A percentile compares a stretch with the other conserved stretches of the same genome.
phyloP scores from a whole-genome alignment of 768 basidiomycete genomes.

The Solioccasus polychromus region DNA sequence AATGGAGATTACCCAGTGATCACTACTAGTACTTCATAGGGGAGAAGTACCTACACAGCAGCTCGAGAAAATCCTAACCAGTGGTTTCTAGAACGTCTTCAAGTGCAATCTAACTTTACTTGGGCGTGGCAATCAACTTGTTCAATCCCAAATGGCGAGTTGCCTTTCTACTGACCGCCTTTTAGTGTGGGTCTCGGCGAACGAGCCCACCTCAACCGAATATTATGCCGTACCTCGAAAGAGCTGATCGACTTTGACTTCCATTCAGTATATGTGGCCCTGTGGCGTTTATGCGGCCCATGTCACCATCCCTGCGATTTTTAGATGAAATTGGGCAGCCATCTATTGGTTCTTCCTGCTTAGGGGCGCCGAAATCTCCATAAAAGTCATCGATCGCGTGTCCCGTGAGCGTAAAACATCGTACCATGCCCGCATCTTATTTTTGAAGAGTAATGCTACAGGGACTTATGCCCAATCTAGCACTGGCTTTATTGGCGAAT shows the following conservation, averaged over 20 bases:
- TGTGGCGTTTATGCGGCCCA: conserved; percentile 28
- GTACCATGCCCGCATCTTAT: not conserved
- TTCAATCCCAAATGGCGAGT: not conserved
- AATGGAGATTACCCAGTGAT: too few species aligned
- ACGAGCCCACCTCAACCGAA: too few species aligned
- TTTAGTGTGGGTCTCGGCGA: not conserved
- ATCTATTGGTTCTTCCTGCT: not conserved
- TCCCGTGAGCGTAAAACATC: not conserved
- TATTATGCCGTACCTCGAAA: not conserved
- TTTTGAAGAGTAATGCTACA: not conserved
- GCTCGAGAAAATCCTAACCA: too few species aligned
- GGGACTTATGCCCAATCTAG: conserved; percentile 1
- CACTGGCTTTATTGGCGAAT: conserved; percentile 10
- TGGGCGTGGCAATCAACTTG: too few species aligned
- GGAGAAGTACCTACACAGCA: too few species aligned
- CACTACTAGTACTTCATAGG: too few species aligned
- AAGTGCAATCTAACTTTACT: too few species aligned
- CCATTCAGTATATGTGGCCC: conserved; percentile 1
- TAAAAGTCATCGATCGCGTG: not conserved
- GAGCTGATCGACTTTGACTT: not conserved
- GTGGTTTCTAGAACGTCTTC: too few species aligned
- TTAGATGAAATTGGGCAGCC: not conserved
- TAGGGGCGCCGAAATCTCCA: not conserved
- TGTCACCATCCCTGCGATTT: not conserved
- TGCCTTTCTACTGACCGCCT: not conserved